Evolutionary conservation across 495 filamentous ascomycete species (phyloP).

Genomic region (Aspergillus taichungensis): DNA sequence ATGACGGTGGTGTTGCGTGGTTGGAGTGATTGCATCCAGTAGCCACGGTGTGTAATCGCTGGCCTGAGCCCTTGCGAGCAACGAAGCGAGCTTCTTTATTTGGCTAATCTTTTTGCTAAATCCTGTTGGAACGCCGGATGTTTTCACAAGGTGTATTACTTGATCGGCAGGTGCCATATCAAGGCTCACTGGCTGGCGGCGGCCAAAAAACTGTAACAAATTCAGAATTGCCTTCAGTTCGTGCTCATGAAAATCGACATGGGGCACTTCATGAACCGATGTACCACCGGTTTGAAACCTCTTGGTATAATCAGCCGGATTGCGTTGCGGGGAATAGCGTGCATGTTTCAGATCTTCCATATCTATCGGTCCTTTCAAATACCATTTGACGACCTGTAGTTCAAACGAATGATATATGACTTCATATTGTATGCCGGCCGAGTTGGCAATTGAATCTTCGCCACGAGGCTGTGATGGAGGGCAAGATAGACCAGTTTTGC

Average conservation of each 20-base stretch:
- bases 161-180: conserved; percentile 12
- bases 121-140: not conserved
- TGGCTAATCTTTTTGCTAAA: conserved; percentile 2
- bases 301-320: conserved; percentile 6
- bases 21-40: too few species aligned
- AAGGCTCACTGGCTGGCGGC: not conserved
- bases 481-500: too few species aligned
- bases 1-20: too few species aligned
- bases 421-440: not conserved
- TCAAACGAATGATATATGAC: conserved; percentile 3
- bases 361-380: conserved; percentile 3
- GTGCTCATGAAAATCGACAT: conserved; percentile 11
- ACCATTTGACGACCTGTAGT: conserved; percentile 5
- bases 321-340: conserved; percentile 7
- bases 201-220: conserved; percentile 4
- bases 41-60: too few species aligned
- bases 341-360: conserved; percentile 2
- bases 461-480: not conserved
- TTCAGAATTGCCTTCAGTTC: conserved; percentile 11
- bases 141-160: conserved; percentile 6
- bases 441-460: not conserved
- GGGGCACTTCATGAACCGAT: conserved; percentile 1
- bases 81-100: conserved; percentile 7
- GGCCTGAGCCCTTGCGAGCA: too few species aligned
- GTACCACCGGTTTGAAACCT: not conserved